A percentile compares a stretch with the other conserved stretches of the same genome.
Evolutionary conservation across 352 stramenopile genomes (phyloP).

Genomic region (Phytophthora cactorum): DNA sequence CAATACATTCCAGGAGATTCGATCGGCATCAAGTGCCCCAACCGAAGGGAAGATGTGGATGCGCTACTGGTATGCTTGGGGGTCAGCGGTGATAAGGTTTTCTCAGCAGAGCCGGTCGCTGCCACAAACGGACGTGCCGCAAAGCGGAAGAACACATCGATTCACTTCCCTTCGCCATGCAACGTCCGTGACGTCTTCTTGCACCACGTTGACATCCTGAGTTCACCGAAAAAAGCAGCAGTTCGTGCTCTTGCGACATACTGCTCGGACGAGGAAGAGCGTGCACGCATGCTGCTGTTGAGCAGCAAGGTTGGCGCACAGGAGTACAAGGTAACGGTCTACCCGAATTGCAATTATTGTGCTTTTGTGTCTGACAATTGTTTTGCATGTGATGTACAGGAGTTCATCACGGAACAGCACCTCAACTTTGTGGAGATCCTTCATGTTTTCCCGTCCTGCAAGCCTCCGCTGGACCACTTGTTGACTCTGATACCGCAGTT

Average conservation of each 20-base stretch:
- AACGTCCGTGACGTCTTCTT: conserved; percentile 81
- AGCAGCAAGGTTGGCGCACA: conserved; percentile 72
- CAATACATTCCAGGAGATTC: conserved; percentile 84
- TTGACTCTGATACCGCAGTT: conserved; percentile 89
- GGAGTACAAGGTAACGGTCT: conserved; percentile 62
- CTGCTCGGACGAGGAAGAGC: conserved; percentile 70
- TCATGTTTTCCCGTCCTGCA: conserved; percentile 92
- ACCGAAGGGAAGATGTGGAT: conserved; percentile 67
- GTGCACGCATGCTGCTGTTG: conserved; percentile 62
- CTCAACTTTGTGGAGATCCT: conserved; percentile 93
- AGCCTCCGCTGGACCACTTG: conserved; percentile 87
- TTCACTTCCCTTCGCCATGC: conserved; percentile 58
- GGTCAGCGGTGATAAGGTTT: conserved; percentile 39
- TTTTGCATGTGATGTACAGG: conserved; percentile 36
- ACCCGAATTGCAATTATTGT: neutral
- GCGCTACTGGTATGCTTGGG: conserved; percentile 65
- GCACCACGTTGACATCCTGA: conserved; percentile 85
- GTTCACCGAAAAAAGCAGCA: conserved; percentile 77
- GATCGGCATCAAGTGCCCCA: conserved; percentile 88
- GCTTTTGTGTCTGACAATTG: conserved; percentile 6
- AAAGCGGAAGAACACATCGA: conserved; percentile 40
- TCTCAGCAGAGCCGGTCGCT: conserved; percentile 45
- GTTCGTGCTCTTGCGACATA: conserved; percentile 70
- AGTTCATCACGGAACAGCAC: conserved; percentile 89
- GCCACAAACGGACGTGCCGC: conserved; percentile 31